Base-by-base conservation (phyloP, 345 rosid genomes). In the Iberis pinnata region DNA sequence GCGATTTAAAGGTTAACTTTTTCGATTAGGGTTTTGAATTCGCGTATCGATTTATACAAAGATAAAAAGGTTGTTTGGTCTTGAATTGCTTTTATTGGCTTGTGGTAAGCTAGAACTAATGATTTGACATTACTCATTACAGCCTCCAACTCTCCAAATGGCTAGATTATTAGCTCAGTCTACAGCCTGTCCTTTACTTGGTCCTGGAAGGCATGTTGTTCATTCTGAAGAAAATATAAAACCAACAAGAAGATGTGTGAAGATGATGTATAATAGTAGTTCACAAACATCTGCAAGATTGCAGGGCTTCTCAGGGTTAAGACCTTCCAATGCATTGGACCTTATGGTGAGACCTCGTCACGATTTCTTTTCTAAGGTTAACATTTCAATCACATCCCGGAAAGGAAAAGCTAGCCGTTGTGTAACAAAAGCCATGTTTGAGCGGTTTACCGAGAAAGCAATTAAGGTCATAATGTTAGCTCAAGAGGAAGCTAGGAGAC, bases 381-480 rank as follows among this genome's bases (percentile, higher is more conserved):
- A 78, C 7, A 32, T 43, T 58, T 5, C 72, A 8, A 38, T 68
- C 19, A 75, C 78, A 25, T 44, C 77, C 1, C 67, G 76, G 37
- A 77, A 65, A 49, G 78, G 60, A 33, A 85, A 52, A 61, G 76
- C 73, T 53, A 69, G 75, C 52, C 61, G 84, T 24, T 69, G 63
- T 68, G 77, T 68, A 4, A 49, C 79, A 20, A 80, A 72, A 64
- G 95, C 96, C 32, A 84, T 92, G 98, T 88, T 88, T 60, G 95
- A 92, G 77, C 79, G 96, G 19, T 92, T 87, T 63, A 88, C 98
- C 0, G 96, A 92, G 67, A 88, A 92, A 65, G 88, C 96, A 42
- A 88, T 92, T 49, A 88, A 92, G 78, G 98, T 88, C 17, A 88
- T 92, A 37, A 84, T 84, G 96, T 87, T 83, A 69, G 79, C 98